Conservation (phyloP, 495 filamentous ascomycete species). For the Apodospora peruviana region DNA sequence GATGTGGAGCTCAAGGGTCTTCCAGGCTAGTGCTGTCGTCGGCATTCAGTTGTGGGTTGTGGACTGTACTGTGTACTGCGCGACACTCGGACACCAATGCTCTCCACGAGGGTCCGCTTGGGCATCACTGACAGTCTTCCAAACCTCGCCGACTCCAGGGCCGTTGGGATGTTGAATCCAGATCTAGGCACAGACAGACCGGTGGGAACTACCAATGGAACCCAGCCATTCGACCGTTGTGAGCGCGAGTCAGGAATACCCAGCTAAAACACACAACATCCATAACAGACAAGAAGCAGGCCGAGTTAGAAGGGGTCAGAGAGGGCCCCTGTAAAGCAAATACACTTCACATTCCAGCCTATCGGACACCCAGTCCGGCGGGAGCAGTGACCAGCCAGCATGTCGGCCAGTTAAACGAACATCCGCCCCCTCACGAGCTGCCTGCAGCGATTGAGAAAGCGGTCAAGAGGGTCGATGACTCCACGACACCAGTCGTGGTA, state of each 20-base stretch:
- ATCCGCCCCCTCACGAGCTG: slow-evolving; percentile 9
- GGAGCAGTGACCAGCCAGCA: not conserved
- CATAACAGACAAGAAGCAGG: not conserved
- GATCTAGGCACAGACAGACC: not conserved
- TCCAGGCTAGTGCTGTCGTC: too few species aligned
- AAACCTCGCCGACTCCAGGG: not conserved
- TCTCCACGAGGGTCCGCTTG: not conserved
- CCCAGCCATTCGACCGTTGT: not conserved
- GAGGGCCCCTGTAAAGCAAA: not conserved
- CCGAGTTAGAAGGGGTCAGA: too few species aligned
- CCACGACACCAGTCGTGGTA: slow-evolving; percentile 1
- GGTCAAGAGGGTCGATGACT: slow-evolving; percentile 12
- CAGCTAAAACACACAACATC: not conserved
- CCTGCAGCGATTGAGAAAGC: slow-evolving; percentile 9
- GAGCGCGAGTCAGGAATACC: slow-evolving; percentile 9
- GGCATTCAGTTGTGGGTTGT: too few species aligned
- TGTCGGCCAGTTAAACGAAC: not conserved
- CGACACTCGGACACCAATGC: too few species aligned
- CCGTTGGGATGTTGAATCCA: not conserved
- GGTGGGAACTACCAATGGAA: not conserved
- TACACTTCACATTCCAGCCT: slow-evolving; percentile 3
- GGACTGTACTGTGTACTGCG: too few species aligned
- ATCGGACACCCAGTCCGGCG: slow-evolving; percentile 15
- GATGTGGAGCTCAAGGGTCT: too few species aligned
- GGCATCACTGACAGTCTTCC: not conserved